These are phyloP conservation scores for Sphagnum magellanicum DNA, from an alignment of 228 moss, liverwort and hornwort genomes.

Conservation along the genomic window DNA sequence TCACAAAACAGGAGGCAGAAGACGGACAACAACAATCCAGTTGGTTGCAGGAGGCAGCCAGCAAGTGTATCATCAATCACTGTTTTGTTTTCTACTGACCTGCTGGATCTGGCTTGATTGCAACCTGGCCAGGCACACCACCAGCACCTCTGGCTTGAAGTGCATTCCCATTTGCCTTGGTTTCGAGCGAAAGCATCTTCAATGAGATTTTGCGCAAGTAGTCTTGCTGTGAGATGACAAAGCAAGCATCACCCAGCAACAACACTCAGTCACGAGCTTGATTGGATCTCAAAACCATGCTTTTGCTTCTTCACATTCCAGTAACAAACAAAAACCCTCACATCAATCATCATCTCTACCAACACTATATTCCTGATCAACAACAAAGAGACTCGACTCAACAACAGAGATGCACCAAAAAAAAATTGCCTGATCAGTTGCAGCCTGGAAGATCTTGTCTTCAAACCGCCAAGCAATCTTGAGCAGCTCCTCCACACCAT, in stretches of 20 bases:
- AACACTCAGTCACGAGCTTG: background rate
- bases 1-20: background rate
- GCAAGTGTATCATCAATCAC: too few relatives aligned
- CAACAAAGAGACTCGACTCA: background rate
- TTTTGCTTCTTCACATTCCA: background rate
- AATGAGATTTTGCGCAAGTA: constrained; percentile 91
- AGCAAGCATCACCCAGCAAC: background rate
- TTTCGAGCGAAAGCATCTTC: constrained; percentile 90
- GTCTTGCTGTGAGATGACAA: constrained; percentile 66
- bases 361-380: background rate
- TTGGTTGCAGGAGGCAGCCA: too few relatives aligned
- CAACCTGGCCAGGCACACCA: constrained; percentile 29
- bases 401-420: background rate
- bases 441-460: constrained; percentile 83
- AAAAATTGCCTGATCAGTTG: constrained; percentile 65
- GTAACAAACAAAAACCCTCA: background rate
- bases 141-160: constrained; percentile 38
- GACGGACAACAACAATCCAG: background rate
- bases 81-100: constrained; percentile 16
- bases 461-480: constrained; percentile 92
- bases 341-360: background rate
- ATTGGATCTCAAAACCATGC: background rate
- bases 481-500: constrained; percentile 68
- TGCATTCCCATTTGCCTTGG: constrained; percentile 60
- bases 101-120: constrained; percentile 45